A percentile compares a stretch with the other conserved stretches of the same genome.
phyloP scores from a whole-genome alignment of 345 rosid genomes.

The Salix caprea region DNA sequence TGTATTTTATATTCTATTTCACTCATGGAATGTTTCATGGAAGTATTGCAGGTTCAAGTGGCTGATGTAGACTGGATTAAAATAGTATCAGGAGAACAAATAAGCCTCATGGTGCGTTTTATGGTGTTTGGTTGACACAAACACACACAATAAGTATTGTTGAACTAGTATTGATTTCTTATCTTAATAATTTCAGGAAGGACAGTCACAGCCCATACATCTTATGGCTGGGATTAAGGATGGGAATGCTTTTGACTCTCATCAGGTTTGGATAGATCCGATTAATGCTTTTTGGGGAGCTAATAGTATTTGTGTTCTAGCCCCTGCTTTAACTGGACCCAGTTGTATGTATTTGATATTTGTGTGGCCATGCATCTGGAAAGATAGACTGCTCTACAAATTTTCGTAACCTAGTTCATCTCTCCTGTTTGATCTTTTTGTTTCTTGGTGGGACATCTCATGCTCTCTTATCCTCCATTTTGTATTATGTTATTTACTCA shows the following conservation, averaged over 20 bases:
- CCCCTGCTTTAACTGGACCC: not conserved
- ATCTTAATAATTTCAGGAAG: slow-evolving; percentile 59
- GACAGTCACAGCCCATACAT: slow-evolving; percentile 48
- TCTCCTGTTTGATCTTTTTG: not conserved
- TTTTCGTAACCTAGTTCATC: not conserved
- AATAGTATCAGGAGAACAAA: slow-evolving; percentile 64
- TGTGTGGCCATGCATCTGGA: not conserved
- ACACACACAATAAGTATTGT: not conserved
- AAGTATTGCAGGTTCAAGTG: slow-evolving; percentile 65
- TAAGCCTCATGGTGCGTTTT: slow-evolving; percentile 75
- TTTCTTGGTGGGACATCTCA: no score
- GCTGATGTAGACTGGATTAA: slow-evolving; percentile 93
- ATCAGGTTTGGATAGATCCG: slow-evolving; percentile 59
- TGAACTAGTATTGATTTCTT: slow-evolving; percentile 6
- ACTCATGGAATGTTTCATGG: slow-evolving; percentile 13
- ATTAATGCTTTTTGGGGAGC: not conserved
- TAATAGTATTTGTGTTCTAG: not conserved
- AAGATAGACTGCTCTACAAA: not conserved
- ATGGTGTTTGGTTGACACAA: not conserved
- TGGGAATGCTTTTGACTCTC: slow-evolving; percentile 65
- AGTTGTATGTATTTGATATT: slow-evolving; percentile 1
- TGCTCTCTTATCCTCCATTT: no score
- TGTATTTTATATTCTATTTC: not conserved
- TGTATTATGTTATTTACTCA: no score
- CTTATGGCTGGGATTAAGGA: slow-evolving; percentile 64